A percentile compares a stretch with the other conserved stretches of the same genome.
Conservation (phyloP, 73 alveolate species). For the Durusdinium trenchii region DNA sequence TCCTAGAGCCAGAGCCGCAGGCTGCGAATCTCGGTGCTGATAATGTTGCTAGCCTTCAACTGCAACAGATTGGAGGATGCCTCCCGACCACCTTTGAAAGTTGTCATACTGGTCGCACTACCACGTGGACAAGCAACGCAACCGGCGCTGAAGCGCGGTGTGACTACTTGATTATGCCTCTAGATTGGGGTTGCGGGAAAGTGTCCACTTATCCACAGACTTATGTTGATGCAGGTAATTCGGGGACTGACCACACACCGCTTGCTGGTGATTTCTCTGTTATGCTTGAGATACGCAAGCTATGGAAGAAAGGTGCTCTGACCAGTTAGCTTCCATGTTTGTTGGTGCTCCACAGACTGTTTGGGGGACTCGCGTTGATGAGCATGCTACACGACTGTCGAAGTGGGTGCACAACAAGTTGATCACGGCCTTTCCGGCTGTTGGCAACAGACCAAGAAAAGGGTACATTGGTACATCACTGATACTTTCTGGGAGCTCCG, state of each 20-base stretch:
- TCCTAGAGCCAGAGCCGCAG: no score
- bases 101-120: no score
- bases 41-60: no score
- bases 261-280: background rate
- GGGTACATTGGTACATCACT: background rate
- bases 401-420: background rate
- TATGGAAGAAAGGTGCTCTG: background rate
- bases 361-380: background rate
- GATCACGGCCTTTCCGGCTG: background rate
- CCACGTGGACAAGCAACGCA: no score
- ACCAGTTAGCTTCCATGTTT: background rate
- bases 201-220: background rate
- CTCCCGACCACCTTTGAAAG: no score
- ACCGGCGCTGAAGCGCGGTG: no score
- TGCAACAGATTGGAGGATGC: no score
- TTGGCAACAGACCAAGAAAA: background rate
- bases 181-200: background rate
- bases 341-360: background rate
- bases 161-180: background rate
- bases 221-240: background rate
- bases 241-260: background rate
- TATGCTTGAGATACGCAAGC: background rate
- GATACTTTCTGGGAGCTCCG: background rate
- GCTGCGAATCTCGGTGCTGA: no score
- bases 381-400: background rate